Base-by-base conservation (phyloP, 768 basidiomycete species). In the Suillus subaureus region DNA sequence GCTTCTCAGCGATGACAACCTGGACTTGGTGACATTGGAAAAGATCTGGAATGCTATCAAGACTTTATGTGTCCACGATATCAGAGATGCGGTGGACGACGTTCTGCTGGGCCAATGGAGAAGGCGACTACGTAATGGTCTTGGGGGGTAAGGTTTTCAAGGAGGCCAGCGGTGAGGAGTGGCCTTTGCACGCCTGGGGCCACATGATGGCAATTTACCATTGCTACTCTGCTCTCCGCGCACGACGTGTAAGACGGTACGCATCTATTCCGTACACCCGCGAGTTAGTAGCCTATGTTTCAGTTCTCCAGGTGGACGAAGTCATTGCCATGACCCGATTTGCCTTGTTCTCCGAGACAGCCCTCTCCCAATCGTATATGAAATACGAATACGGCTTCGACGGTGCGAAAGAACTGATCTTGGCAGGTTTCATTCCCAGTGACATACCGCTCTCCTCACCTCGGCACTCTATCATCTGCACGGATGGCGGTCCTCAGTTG, bases 141-240 rank as follows among this genome's bases (percentile, higher is more conserved):
- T 71, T 78, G 21, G 78, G 77, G 4, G 78, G 75, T 23, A 75
- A 71, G 54, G 72, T 79, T n/a, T 79, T 75, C 66, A 78, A 77
- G 43, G 62, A 72, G 52, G 13, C 64, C 43, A 73, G 75, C 39
- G 68, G 68, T n/a, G 67, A 68, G 62, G 58, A 67, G 31, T 77
- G 73, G 73, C 75, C 79, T 35, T 71, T 79, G 61, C 78, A 75
- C 43, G 78, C 75, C 8, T 79, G 78, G 78, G 76, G 77, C 8
- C 78, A 79, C 43, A 69, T 78, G 68, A 72, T 69, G 51, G 73
- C 73, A 37, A 61, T 78, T 37, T 68, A 70, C 42, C 61, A 52
- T 18, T 78, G 78, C 60, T 79, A 78, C 57, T 69, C 71, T n/a
- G n/a, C 4, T 79, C 78, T 47, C 71, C 78, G 62, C 76, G 77